Evolutionary conservation across 2,329 filamentous ascomycete species (phyloP).

Genomic region (Calonectria ilicicola): DNA sequence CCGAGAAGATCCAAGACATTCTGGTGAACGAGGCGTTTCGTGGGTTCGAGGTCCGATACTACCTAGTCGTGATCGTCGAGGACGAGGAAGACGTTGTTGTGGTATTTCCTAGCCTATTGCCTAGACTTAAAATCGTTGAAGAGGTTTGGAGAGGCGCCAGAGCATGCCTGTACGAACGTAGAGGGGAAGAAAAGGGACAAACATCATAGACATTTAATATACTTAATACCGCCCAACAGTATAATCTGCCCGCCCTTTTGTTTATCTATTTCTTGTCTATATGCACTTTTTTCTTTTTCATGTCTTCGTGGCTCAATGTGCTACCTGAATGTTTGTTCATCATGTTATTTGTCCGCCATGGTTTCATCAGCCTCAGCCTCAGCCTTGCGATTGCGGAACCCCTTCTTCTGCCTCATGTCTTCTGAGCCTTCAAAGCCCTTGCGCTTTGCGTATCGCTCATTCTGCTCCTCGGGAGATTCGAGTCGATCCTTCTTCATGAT

Average conservation of each 20-base stretch:
- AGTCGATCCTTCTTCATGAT: slow-evolving; percentile 64
- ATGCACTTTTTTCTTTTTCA: slow-evolving; percentile 10
- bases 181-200: slow-evolving; percentile 47
- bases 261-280: slow-evolving; percentile 4
- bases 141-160: slow-evolving; percentile 90
- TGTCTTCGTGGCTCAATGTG: not conserved
- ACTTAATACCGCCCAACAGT: slow-evolving; percentile 21
- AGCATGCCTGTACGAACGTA: slow-evolving; percentile 78
- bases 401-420: slow-evolving; percentile 56
- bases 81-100: slow-evolving; percentile 90
- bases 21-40: slow-evolving; percentile 95
- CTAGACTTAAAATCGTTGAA: slow-evolving; percentile 80
- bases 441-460: slow-evolving; percentile 71
- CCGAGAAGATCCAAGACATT: slow-evolving; percentile 90
- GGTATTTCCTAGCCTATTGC: slow-evolving; percentile 89
- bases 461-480: slow-evolving; percentile 65
- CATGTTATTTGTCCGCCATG: slow-evolving; percentile 36
- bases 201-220: slow-evolving; percentile 3
- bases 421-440: slow-evolving; percentile 68
- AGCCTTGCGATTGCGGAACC: slow-evolving; percentile 46
- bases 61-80: slow-evolving; percentile 89
- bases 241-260: not conserved
- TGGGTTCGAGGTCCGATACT: slow-evolving; percentile 91
- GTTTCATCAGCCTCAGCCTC: slow-evolving; percentile 40
- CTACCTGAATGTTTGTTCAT: not conserved